Evolutionary conservation across 225 moss, liverwort and hornwort species (phyloP), one percentile per base, ranked within the genome.

Genomic region (Ulota crispa): DNA sequence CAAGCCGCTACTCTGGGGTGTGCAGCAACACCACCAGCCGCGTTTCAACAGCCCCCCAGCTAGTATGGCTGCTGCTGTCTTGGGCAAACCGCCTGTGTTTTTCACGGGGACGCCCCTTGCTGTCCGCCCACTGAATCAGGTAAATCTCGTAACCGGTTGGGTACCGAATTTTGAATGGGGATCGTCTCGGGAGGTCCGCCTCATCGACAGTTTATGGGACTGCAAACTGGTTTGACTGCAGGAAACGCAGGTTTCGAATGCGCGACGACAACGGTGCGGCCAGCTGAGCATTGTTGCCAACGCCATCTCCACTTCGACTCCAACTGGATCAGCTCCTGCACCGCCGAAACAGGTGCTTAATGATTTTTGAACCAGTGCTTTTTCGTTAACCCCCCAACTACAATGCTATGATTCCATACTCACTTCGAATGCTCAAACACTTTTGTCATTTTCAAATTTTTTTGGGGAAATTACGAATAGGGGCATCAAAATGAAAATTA

Each of bases 221-320:
- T 66, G 72, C 53, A 1, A 24, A 8, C 9, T 5, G 74, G 62
- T 65, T 67, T 76, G 37, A 28, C 14, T 87, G 78, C 76, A 83
- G 83, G 83, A 76, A 23, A 83, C 72, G 24, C 85, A 83, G 21
- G 83, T 70, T 37, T 8, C 6, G 54, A 52, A 83, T 72, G 50
- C 18, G 72, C 78, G 85, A 72, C 78, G 85, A 68, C 82, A 85
- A 68, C 72, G 86, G 39, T 72, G 72, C 13, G 82, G 79, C n/a
- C 79, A 84, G 8, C 26, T 79, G 36, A 41, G 79, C 11, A 69
- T 89, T 43, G 79, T 76, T 78, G 68, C 85, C 19, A 87, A 82
- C 45, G 84, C 88, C 32, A 50, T 86, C 53, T 80, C 88, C n/a
- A 88, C 91, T 3, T 88, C 91, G 55, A 68, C 85, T 47, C 42